Percentiles rank a stretch among this genome's conserved stretches.
Evolutionary conservation across 2,329 filamentous ascomycete species (phyloP).

Genomic region (Neurospora sp.): DNA sequence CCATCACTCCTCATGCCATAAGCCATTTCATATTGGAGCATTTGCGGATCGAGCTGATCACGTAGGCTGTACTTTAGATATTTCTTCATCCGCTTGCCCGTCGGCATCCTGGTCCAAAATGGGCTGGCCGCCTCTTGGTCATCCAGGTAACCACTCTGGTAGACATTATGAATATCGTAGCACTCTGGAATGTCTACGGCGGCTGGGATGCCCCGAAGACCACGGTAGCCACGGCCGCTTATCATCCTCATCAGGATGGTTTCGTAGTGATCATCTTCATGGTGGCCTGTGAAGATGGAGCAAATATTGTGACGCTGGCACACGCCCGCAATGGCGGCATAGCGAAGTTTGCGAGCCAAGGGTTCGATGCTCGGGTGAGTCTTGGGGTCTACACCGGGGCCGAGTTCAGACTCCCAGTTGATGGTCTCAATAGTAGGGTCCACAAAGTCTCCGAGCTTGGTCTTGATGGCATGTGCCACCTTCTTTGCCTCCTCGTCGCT

Average conservation of each 20-base stretch:
- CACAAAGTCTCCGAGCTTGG: background rate
- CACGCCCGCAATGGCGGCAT: conserved; percentile 54
- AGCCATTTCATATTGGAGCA: conserved; percentile 12
- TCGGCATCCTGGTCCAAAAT: conserved; percentile 27
- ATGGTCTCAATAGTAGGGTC: conserved; percentile 21
- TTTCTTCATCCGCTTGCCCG: conserved; percentile 12
- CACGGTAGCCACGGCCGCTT: conserved; percentile 56
- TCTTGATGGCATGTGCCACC: conserved; percentile 26
- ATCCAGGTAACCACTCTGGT: conserved; percentile 51
- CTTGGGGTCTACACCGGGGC: conserved; percentile 21
- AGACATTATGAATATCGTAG: conserved; percentile 59
- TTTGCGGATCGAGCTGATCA: conserved; percentile 16
- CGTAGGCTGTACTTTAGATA: conserved; percentile 19
- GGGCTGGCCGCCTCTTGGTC: conserved; percentile 30
- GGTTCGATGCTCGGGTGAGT: conserved; percentile 62
- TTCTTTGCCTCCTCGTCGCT: conserved; percentile 41
- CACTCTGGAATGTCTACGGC: conserved; percentile 74
- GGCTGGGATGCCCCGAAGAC: conserved; percentile 58
- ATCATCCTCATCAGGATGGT: conserved; percentile 74
- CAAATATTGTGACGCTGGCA: conserved; percentile 43
- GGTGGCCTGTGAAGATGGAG: conserved; percentile 71
- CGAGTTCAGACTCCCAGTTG: conserved; percentile 37
- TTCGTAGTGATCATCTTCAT: conserved; percentile 84
- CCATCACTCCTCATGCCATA: conserved; percentile 8
- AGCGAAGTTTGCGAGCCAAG: conserved; percentile 63